Evolutionary conservation across 108 stramenopile genomes (phyloP), one percentile per base, ranked within the genome.

Genomic region (Fistulifera pelliculosa): DNA sequence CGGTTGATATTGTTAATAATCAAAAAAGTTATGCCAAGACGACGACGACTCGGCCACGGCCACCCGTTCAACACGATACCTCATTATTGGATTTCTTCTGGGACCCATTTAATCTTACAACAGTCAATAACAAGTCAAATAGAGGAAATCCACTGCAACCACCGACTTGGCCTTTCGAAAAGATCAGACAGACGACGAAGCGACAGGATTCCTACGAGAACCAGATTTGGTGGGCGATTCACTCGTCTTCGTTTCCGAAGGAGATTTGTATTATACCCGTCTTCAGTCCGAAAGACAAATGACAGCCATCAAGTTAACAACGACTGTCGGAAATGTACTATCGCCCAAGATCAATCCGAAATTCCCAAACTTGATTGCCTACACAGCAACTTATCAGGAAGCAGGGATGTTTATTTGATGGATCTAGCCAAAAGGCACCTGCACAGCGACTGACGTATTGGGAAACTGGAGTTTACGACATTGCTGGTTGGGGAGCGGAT

Each of bases 301-400:
- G 21, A 22, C 74, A 3, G 76, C 84, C 24, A 53, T 69, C 48
- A 76, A 72, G 66, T 45, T 85, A 7, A 81, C 84, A 19, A 81
- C 69, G 16, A 81, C 75, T 0, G 62, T 80, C 8, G 84, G 84
- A 17, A 85, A 85, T 64, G 75, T 81, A 26, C 41, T 65, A 0
- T 65, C 76, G 58, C 84, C 84, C 1, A 58, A 54, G 13, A 52
- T 78, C 41, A 70, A 78, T 64, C 79, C 79, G 2, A 53, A 53
- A 28, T 65, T 60, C 40, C 68, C 64, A 1, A 61, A 71, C 25
- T 50, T 77, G 17, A 27, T 77, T 51, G 84, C 77, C 15, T 85
- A 75, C 40, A 72, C 84, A 10, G 84, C 79, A 21, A 81, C 83
- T 21, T 84, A 84, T 41, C 60, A 74, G 74, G 71, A 10, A 70